Evolutionary conservation across 148 eudicot genomes (phyloP).

Genomic region (Gaultheria prostrata): DNA sequence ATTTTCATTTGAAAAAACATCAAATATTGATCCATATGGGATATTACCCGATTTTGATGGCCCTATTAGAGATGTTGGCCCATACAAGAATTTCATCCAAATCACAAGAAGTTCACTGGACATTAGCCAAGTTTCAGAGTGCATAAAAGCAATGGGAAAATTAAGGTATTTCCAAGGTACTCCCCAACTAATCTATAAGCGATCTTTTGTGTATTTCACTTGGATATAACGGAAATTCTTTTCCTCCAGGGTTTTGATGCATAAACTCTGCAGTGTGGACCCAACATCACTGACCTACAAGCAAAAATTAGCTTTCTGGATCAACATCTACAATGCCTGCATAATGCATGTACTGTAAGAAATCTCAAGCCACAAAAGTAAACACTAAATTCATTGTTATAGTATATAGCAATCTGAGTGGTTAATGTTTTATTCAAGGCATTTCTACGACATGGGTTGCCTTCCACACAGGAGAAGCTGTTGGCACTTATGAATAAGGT

Average conservation of each 20-base stretch:
- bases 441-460: slow-evolving; percentile 78
- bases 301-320: slow-evolving; percentile 96
- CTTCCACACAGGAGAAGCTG: slow-evolving; percentile 73
- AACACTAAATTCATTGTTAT: neutral
- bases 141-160: slow-evolving; percentile 43
- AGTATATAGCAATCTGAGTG: slow-evolving; percentile 5
- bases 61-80: slow-evolving; percentile 41
- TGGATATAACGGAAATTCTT: neutral
- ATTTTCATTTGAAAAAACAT: slow-evolving; percentile 32
- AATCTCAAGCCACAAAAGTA: slow-evolving; percentile 25
- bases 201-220: neutral
- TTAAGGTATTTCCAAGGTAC: slow-evolving; percentile 42
- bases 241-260: slow-evolving; percentile 55
- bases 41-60: slow-evolving; percentile 37
- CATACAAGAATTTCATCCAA: slow-evolving; percentile 61
- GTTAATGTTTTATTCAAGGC: slow-evolving; percentile 47
- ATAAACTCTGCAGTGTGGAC: slow-evolving; percentile 63
- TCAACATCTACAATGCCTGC: slow-evolving; percentile 82
- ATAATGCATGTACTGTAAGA: slow-evolving; percentile 95
- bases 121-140: slow-evolving; percentile 36
- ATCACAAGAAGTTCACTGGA: slow-evolving; percentile 60
- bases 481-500: slow-evolving; percentile 78
- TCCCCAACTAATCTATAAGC: neutral
- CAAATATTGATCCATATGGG: slow-evolving; percentile 39
- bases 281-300: slow-evolving; percentile 64